Base-by-base conservation (phyloP, 1,139 yeast genomes). In the Blastobotrys niveus region DNA sequence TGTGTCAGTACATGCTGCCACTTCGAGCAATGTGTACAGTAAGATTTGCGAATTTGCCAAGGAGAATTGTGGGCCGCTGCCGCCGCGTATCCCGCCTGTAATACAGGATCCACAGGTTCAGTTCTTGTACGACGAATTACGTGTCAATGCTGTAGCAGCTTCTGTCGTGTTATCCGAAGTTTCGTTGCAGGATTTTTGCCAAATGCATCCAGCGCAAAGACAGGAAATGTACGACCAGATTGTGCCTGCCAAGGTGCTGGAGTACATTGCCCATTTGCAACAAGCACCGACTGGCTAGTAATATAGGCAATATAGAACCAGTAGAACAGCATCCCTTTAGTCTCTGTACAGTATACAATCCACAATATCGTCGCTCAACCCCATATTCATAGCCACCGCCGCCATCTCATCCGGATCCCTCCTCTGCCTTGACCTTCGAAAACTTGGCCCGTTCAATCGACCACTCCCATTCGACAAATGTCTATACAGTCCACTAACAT, bases 311-410 rank as follows among this genome's bases (percentile, higher is more conserved):
- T n/a, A n/a, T n/a, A n/a, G n/a, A n/a, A n/a, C n/a, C n/a, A n/a
- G n/a, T 8, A 24, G 12, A 24, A 24, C 27, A 29, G 33, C 15
- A 17, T 14, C 7, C 22, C 10, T 17, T 21, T 18, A 22, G n/a
- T 27, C 27, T 12, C 17, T 17, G 36, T 31, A 39, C 17, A 39
- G 18, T 6, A 39, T 39, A n/a, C 37, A 24, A 6, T 25, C 25
- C 5, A 32, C 43, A 2, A 33, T 5, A 2, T 39, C 43, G 2
- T 20, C 18, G 14, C 25, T 33, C 3, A 39, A 19, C 4, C 37
- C 43, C 22, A 33, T 17, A 17, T 26, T 15, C 24, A 39, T 17
- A 3, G 33, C 43, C 19, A 39, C 26, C 14, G 32, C 32, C 18
- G 35, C 19, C 15, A 31, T 19, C 19, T 39, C 43, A 15, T 27